phyloP scores from a whole-genome alignment of 1,139 yeast species.

The Yamadazyma pseudoaaseri region DNA sequence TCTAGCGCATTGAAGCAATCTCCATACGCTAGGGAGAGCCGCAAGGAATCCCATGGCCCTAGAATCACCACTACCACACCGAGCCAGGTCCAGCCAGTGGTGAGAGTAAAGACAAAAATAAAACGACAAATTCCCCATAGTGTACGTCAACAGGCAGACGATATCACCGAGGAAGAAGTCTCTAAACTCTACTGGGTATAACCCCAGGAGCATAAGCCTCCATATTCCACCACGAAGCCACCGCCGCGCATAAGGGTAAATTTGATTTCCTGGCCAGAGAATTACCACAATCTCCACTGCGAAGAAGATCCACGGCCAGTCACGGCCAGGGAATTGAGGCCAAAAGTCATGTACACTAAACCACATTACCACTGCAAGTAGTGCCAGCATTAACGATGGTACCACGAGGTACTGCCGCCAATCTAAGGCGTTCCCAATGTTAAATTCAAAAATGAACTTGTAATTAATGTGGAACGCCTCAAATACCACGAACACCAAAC shows the following conservation, averaged over 20 bases:
- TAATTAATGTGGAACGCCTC: slow-evolving; percentile 75
- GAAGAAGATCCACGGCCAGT: slow-evolving; percentile 80
- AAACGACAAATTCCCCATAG: slow-evolving; percentile 81
- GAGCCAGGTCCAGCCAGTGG: slow-evolving; percentile 56
- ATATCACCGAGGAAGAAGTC: slow-evolving; percentile 94
- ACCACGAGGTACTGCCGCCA: slow-evolving; percentile 62
- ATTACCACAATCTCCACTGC: slow-evolving; percentile 50
- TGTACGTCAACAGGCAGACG: slow-evolving; percentile 81
- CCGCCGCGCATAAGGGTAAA: slow-evolving; percentile 55
- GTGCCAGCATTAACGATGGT: slow-evolving; percentile 58
- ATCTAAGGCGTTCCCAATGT: slow-evolving; percentile 67
- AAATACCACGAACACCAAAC: slow-evolving; percentile 73
- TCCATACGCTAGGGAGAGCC: slow-evolving; percentile 85
- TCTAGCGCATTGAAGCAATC: slow-evolving; percentile 84
- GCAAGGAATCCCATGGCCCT: slow-evolving; percentile 79
- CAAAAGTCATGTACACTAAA: slow-evolving; percentile 72
- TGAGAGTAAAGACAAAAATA: slow-evolving; percentile 80
- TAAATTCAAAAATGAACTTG: slow-evolving; percentile 87
- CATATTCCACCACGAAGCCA: slow-evolving; percentile 77
- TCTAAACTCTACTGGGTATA: slow-evolving; percentile 91
- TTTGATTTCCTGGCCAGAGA: slow-evolving; percentile 63
- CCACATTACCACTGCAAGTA: slow-evolving; percentile 66
- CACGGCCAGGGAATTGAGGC: slow-evolving; percentile 64
- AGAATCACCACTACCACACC: slow-evolving; percentile 79
- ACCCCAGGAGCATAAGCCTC: slow-evolving; percentile 76